Evolutionary conservation across 75 land plant species (phyloP).

Genomic region (Sequoia sempervirens): DNA sequence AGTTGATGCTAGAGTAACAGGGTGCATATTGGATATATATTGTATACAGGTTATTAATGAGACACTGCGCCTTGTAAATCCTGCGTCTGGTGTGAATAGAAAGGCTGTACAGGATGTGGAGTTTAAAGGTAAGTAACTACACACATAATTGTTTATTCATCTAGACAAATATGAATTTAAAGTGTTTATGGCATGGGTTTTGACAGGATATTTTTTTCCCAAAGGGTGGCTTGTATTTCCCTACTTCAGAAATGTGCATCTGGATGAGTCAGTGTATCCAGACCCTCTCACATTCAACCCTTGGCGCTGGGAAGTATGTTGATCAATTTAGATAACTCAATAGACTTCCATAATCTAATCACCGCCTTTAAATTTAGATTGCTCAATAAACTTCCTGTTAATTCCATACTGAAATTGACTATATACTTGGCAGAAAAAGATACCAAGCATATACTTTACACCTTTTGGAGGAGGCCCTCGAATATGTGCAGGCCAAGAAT

Average conservation of each 20-base stretch:
- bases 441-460: background rate
- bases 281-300: constrained; percentile 19
- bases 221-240: constrained; percentile 11
- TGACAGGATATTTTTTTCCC: constrained; percentile 9
- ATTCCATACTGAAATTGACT: background rate
- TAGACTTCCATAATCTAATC: background rate
- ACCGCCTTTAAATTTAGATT: background rate
- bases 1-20: too few species aligned
- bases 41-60: background rate
- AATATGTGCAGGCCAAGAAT: constrained; percentile 27
- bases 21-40: background rate
- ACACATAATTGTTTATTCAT: background rate
- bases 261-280: constrained; percentile 8
- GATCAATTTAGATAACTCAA: too few species aligned
- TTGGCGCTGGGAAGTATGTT: constrained; percentile 10
- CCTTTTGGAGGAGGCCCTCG: constrained; percentile 26
- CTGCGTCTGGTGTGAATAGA: background rate
- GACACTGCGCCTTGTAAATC: background rate
- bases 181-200: background rate
- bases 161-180: background rate
- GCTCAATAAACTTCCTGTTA: background rate
- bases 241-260: constrained; percentile 11
- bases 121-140: background rate
- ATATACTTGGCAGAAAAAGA: background rate
- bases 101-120: background rate